Percentiles rank a stretch among this genome's conserved stretches.
phyloP scores from a whole-genome alignment of 2,329 filamentous ascomycete species.

The Penicillium sp. region DNA sequence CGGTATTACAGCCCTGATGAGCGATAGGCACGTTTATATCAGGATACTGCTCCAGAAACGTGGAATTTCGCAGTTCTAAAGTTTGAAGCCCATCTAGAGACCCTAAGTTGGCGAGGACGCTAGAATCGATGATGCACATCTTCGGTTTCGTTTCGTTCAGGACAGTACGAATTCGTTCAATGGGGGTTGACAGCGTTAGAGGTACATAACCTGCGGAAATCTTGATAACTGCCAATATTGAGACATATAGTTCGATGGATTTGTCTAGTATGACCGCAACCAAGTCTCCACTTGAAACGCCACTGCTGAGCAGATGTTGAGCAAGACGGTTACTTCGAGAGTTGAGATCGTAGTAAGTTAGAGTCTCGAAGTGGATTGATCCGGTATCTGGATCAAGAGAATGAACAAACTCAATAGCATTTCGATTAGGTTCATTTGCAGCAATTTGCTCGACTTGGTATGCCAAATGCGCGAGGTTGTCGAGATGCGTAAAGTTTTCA shows the following conservation, averaged over 20 bases:
- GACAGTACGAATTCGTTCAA: slow-evolving; percentile 58
- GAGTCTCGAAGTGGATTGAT: slow-evolving; percentile 30
- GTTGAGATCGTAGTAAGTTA: slow-evolving; percentile 67
- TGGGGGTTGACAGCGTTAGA: slow-evolving; percentile 67
- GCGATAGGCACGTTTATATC: slow-evolving; percentile 14
- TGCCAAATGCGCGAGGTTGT: slow-evolving; percentile 45
- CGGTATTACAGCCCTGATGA: slow-evolving; percentile 46
- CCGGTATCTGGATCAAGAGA: slow-evolving; percentile 38
- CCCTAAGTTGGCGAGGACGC: slow-evolving; percentile 1
- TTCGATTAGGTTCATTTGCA: slow-evolving; percentile 44
- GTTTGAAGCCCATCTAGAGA: slow-evolving; percentile 14
- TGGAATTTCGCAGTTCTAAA: slow-evolving; percentile 13
- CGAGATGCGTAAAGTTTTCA: slow-evolving; percentile 28
- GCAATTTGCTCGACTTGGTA: slow-evolving; percentile 55
- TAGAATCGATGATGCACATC: slow-evolving; percentile 39
- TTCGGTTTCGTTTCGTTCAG: slow-evolving; percentile 56
- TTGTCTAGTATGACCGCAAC: slow-evolving; percentile 78
- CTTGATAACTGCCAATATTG: slow-evolving; percentile 71
- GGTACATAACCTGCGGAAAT: slow-evolving; percentile 76
- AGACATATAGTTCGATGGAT: slow-evolving; percentile 65
- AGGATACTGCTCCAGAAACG: slow-evolving; percentile 15
- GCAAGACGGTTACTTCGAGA: slow-evolving; percentile 61
- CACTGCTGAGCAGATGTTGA: slow-evolving; percentile 47
- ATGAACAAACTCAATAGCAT: slow-evolving; percentile 63
- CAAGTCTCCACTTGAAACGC: slow-evolving; percentile 52